Base-by-base conservation (phyloP, 306 rosid genomes). In the Cicer pinnatifidum region DNA sequence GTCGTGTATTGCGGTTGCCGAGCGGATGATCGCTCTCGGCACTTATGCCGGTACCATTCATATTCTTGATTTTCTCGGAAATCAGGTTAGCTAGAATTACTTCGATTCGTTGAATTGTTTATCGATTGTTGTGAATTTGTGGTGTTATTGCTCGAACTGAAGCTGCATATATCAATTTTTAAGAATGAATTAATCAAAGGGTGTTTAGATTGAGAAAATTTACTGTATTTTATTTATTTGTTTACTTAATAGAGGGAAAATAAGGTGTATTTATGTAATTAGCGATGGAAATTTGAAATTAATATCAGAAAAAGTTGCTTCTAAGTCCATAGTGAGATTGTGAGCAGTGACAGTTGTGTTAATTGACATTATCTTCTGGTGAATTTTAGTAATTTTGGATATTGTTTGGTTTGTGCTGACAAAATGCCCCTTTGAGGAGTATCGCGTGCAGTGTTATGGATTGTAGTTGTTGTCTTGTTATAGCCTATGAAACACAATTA, bases 1-100 rank as follows among this genome's bases (percentile, higher is more conserved):
- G n/a, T 88, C 97, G 45, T 94, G 92, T 76, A 77, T 94, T 41
- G 87, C 96, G 0, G 93, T 94, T n/a, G 91, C 97, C 2, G 97
- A 94, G 84, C 86, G 99, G 70, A 94, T 91, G 99, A 90, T 94
- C 78, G 99, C 97, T 0, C 87, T 94, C 7, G 99, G 99, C 17
- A 91, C 99, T 13, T 91, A 86, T 10, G 91, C 86, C 52, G 99
- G 99, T 81, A 78, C 91, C 41, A 84, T 94, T 76, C 93, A 87
- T 56, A 94, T 94, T 68, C 96, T 94, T 37, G 97, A 94, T 83
- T 94, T 94, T 85, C 97, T 94, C 47, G 99, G 99, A 10, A 94
- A 94, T 82, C 99, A 94, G 97, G 97, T 94, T 7, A 28, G 80
- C 16, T 47, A 17, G 43, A 17, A n/a, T 41, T 54, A 11, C 45